A percentile compares a stretch with the other conserved stretches of the same genome.
These are phyloP conservation scores for Pythium rishiriense DNA, from an alignment of 352 stramenopile genomes.

Conservation along the genomic window DNA sequence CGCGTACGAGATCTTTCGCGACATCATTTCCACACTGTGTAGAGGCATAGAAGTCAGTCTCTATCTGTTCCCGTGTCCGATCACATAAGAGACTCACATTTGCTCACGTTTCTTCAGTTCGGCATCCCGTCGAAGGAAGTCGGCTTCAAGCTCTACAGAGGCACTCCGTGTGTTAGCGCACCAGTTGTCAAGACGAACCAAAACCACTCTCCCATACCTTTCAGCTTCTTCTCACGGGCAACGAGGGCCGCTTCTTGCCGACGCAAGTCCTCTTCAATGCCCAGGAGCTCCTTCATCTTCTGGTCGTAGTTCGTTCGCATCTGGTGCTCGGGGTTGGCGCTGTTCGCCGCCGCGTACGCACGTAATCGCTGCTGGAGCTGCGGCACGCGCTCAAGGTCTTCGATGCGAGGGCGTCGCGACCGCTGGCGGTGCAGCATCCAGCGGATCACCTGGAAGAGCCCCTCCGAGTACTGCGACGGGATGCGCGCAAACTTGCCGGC, in stretches of 20 bases:
- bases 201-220: slow-evolving; percentile 55
- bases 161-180: no score
- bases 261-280: slow-evolving; percentile 84
- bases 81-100: slow-evolving; percentile 41
- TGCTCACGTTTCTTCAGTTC: slow-evolving; percentile 86
- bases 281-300: slow-evolving; percentile 88
- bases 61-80: not conserved
- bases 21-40: slow-evolving; percentile 75
- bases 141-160: slow-evolving; percentile 65
- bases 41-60: not conserved
- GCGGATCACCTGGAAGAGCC: slow-evolving; percentile 87
- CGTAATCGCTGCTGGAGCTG: slow-evolving; percentile 80
- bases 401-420: slow-evolving; percentile 77
- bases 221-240: slow-evolving; percentile 83
- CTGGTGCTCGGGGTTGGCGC: slow-evolving; percentile 58
- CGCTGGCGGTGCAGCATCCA: slow-evolving; percentile 90
- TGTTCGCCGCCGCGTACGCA: slow-evolving; percentile 69
- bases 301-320: slow-evolving; percentile 81
- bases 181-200: no score
- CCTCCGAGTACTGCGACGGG: slow-evolving; percentile 89
- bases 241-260: slow-evolving; percentile 83
- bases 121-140: slow-evolving; percentile 73
- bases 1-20: slow-evolving; percentile 68
- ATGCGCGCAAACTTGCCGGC: slow-evolving; percentile 91
- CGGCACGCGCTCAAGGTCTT: slow-evolving; percentile 83